These are phyloP conservation scores for Ceratocystis variospora DNA, from an alignment of 2,329 filamentous ascomycete species.

Conservation along the genomic window DNA sequence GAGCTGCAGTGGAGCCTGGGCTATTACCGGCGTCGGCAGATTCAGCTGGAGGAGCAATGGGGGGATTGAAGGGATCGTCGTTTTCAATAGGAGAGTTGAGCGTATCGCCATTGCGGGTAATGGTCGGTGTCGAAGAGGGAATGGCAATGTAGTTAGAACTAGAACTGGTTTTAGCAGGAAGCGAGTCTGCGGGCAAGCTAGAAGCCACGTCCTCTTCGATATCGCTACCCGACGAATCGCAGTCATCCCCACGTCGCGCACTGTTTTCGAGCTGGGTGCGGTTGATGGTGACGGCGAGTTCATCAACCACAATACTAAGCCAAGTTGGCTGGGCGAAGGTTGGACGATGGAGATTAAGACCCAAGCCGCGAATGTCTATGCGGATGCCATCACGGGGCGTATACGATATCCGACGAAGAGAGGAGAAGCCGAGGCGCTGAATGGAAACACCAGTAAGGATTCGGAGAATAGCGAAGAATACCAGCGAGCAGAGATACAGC, in stretches of 20 bases:
- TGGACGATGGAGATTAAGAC: conserved; percentile 76
- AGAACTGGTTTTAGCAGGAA: conserved; percentile 1
- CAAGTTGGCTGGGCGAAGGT: conserved; percentile 96
- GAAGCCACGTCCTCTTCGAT: conserved; percentile 5
- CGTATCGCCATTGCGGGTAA: conserved; percentile 23
- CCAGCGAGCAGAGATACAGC: conserved; percentile 79
- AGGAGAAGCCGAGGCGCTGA: conserved; percentile 85
- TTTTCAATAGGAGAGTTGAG: conserved; percentile 20
- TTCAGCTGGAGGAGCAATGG: conserved; percentile 17
- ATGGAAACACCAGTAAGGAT: conserved; percentile 91
- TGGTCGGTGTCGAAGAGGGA: conserved; percentile 18
- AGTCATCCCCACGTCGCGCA: conserved; percentile 23
- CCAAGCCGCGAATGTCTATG: conserved; percentile 78
- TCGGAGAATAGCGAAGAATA: conserved; percentile 82
- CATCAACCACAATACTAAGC: conserved; percentile 78
- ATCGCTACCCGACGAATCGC: conserved; percentile 13
- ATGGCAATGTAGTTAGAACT: not conserved
- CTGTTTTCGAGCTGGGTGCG: conserved; percentile 43
- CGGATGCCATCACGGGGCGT: conserved; percentile 77
- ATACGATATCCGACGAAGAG: conserved; percentile 79
- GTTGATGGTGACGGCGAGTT: conserved; percentile 74
- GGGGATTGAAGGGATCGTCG: conserved; percentile 20
- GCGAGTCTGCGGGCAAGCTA: not conserved
- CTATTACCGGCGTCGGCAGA: conserved; percentile 14
- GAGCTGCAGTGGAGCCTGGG: conserved; percentile 17